These are phyloP conservation scores for Jacaranda mimosifolia DNA, from an alignment of 257 asterid species.

Conservation along the genomic window DNA sequence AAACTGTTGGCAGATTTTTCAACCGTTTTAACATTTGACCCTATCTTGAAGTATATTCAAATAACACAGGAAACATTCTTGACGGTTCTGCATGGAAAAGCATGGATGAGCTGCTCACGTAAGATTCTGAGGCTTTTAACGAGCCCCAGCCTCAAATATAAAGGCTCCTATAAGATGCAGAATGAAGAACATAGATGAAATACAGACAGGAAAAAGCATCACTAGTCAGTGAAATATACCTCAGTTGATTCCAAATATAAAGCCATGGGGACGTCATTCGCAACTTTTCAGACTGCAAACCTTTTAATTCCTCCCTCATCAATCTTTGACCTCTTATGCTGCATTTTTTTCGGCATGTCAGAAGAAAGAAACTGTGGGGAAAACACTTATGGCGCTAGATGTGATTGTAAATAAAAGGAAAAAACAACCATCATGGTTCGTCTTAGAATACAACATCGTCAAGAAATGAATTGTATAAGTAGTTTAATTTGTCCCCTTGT, in stretches of 20 bases:
- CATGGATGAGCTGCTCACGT: constrained; percentile 14
- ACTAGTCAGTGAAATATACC: constrained; percentile 10
- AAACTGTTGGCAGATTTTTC: too few relatives aligned
- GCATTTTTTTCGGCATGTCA: constrained; percentile 41
- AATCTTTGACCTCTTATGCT: constrained; percentile 75
- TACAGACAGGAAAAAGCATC: background rate
- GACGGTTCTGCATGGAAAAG: constrained; percentile 47
- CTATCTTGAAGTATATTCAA: constrained; percentile 26
- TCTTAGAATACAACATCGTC: constrained; percentile 5
- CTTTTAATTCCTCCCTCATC: constrained; percentile 57
- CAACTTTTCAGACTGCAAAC: constrained; percentile 54
- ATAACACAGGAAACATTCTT: constrained; percentile 47
- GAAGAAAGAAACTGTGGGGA: constrained; percentile 31
- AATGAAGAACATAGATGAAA: background rate
- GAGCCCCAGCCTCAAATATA: background rate
- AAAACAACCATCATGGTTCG: background rate
- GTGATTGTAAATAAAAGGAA: background rate
- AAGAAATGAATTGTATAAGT: background rate
- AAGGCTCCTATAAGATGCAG: background rate
- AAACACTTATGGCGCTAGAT: background rate
- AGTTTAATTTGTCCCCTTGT: constrained; percentile 13
- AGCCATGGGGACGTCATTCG: constrained; percentile 9
- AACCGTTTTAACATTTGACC: constrained; percentile 22
- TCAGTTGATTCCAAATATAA: constrained; percentile 1
- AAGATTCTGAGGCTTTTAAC: background rate